Percentiles rank a stretch among this genome's conserved stretches.
phyloP scores from a whole-genome alignment of 495 filamentous ascomycete genomes.

The Entonaema liquescens region DNA sequence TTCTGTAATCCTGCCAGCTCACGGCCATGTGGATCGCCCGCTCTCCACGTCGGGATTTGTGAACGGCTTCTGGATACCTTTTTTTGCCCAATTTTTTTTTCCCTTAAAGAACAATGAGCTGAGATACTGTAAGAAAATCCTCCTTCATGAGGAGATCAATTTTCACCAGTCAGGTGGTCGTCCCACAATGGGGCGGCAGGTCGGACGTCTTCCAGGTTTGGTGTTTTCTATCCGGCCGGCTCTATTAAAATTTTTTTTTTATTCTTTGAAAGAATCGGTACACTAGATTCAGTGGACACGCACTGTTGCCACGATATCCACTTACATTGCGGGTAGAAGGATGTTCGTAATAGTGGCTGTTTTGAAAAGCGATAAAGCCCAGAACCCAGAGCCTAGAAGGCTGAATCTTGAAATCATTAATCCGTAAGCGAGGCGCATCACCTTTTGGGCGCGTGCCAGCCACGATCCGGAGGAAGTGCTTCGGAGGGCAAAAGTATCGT shows the following conservation, averaged over 20 bases:
- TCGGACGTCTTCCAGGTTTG: conserved; percentile 28
- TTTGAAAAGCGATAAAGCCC: neutral
- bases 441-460: conserved; percentile 10
- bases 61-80: conserved; percentile 19
- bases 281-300: conserved; percentile 1
- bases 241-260: conserved; percentile 20
- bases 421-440: conserved; percentile 27
- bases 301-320: conserved; percentile 25
- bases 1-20: conserved; percentile 29
- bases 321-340: conserved; percentile 7
- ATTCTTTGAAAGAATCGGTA: neutral
- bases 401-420: conserved; percentile 28
- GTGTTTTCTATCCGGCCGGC: conserved; percentile 25
- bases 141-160: conserved; percentile 15
- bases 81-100: conserved; percentile 9
- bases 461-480: conserved; percentile 25
- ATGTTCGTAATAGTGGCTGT: conserved; percentile 8
- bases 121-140: conserved; percentile 22
- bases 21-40: conserved; percentile 32
- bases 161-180: conserved; percentile 35
- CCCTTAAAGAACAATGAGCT: conserved; percentile 11
- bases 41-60: conserved; percentile 38
- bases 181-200: conserved; percentile 33
- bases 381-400: conserved; percentile 16
- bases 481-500: conserved; percentile 16